Percentiles rank a stretch among this genome's conserved stretches.
phyloP scores from a whole-genome alignment of 805 yeast species.

The Starmerella powellii region DNA sequence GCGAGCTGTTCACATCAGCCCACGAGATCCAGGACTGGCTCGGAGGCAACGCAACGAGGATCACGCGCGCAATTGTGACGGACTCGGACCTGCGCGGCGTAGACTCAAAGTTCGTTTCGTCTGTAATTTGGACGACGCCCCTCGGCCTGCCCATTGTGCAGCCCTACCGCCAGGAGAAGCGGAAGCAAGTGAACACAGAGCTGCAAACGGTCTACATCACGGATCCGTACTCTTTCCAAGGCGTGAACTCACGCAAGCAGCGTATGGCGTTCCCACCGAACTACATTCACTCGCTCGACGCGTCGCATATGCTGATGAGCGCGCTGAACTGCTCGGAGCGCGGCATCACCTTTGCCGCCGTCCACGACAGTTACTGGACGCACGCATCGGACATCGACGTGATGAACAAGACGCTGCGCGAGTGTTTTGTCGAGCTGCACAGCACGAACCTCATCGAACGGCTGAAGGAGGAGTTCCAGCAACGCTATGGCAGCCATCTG shows the following conservation, averaged over 20 bases:
- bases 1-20: slow-evolving; percentile 82
- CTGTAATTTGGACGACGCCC: slow-evolving; percentile 97
- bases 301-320: slow-evolving; percentile 89
- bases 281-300: slow-evolving; percentile 88
- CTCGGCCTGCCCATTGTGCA: slow-evolving; percentile 92
- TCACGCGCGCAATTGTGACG: slow-evolving; percentile 63
- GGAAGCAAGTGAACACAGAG: slow-evolving; percentile 61
- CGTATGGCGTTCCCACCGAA: slow-evolving; percentile 92
- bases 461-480: slow-evolving; percentile 66
- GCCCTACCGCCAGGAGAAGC: slow-evolving; percentile 68
- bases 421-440: slow-evolving; percentile 69
- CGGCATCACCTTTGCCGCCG: slow-evolving; percentile 74
- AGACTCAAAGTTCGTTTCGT: slow-evolving; percentile 47
- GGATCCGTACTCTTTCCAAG: slow-evolving; percentile 76
- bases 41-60: slow-evolving; percentile 69
- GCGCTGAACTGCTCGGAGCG: slow-evolving; percentile 61
- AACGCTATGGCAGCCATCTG: slow-evolving; percentile 62
- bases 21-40: slow-evolving; percentile 95
- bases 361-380: slow-evolving; percentile 97
- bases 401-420: slow-evolving; percentile 61
- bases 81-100: slow-evolving; percentile 12
- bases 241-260: slow-evolving; percentile 82
- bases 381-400: slow-evolving; percentile 73
- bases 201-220: slow-evolving; percentile 75
- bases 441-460: slow-evolving; percentile 56